Base-by-base conservation (phyloP, 140 eudicot genomes). In the Oenanthe javanica region DNA sequence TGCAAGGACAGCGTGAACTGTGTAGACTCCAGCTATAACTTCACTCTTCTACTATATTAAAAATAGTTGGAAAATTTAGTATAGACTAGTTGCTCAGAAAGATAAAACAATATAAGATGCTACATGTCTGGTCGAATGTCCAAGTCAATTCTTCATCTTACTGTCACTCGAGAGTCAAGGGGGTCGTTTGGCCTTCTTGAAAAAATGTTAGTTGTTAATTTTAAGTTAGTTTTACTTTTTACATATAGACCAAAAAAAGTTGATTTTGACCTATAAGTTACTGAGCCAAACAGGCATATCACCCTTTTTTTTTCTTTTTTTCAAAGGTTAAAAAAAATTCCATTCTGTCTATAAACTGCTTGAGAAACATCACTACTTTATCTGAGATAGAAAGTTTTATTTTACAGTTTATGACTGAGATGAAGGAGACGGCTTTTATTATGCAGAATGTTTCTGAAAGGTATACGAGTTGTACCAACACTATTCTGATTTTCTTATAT, bases 361-460 rank as follows among this genome's bases (percentile, higher is more conserved):
- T 73, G 71, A 36, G 78, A 67, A 59, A 48, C 57, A 55, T 43
- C 72, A 25, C 69, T 49, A 70, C 49, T 73, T 19, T 55, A 38
- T 77, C 80, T 76, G 21, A 86, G 50, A 36, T 11, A 9, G 15
- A 13, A 40, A 86, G 51, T 19, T 71, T 15, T 23, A 51, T 83
- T 64, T 76, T 86, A 80, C 97, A 94, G 99, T 94, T 92, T 85
- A 94, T 92, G 99, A 94, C 97, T 76, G 97, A 94, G 93, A 94
- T 94, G 98, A 90, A 87, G 86, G 98, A 94, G 85, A 94, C 97
- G 0, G 97, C 97, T 78, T 94, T 94, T 83, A 88, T 94, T 81
- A 86, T 94, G 93, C 99, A 94, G 85, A 94, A 94, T 87, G 90
- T 88, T 81, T 84, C 96, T 73, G 89, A 84, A 52, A 89, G 99